Conservation (phyloP, 805 yeast species). For the Candida boleticola region DNA sequence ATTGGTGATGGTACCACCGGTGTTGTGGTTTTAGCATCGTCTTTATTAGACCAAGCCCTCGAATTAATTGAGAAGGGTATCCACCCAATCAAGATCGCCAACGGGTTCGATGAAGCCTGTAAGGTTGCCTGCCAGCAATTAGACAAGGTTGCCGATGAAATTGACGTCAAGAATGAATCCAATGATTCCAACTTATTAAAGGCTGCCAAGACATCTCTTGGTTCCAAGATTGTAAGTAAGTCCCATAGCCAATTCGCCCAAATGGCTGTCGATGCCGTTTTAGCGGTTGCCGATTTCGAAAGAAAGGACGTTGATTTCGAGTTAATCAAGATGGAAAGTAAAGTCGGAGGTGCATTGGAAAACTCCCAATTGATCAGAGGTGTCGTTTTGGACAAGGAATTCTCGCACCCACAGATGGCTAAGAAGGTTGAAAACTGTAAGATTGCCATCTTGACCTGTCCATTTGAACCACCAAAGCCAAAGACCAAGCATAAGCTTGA, state of each 20-base stretch:
- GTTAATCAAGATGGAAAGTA: constrained; percentile 90
- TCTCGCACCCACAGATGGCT: constrained; percentile 98
- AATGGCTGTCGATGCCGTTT: constrained; percentile 96
- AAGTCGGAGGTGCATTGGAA: constrained; percentile 89
- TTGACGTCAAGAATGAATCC: constrained; percentile 48
- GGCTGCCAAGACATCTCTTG: constrained; percentile 93
- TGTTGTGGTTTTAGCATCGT: constrained; percentile 94
- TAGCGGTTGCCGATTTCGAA: constrained; percentile 86
- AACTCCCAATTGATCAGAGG: constrained; percentile 87
- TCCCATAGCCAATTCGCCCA: constrained; percentile 90
- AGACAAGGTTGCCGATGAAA: constrained; percentile 71
- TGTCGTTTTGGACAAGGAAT: constrained; percentile 92
- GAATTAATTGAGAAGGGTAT: constrained; percentile 95
- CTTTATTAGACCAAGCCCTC: constrained; percentile 88
- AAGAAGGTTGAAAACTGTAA: constrained; percentile 73
- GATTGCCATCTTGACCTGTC: constrained; percentile 94
- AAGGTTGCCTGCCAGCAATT: constrained; percentile 79
- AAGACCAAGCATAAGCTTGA: constrained; percentile 97
- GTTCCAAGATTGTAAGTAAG: constrained; percentile 93
- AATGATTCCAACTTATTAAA: constrained; percentile 63
- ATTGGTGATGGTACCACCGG: constrained; percentile 99
- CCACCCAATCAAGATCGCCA: constrained; percentile 95
- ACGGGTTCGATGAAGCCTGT: constrained; percentile 97
- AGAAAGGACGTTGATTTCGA: constrained; percentile 97
- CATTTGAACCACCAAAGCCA: constrained; percentile 99